Percentiles rank a stretch among this genome's conserved stretches.
These are phyloP conservation scores for Claviceps maximensis DNA, from an alignment of 2,329 filamentous ascomycete species.

Conservation along the genomic window DNA sequence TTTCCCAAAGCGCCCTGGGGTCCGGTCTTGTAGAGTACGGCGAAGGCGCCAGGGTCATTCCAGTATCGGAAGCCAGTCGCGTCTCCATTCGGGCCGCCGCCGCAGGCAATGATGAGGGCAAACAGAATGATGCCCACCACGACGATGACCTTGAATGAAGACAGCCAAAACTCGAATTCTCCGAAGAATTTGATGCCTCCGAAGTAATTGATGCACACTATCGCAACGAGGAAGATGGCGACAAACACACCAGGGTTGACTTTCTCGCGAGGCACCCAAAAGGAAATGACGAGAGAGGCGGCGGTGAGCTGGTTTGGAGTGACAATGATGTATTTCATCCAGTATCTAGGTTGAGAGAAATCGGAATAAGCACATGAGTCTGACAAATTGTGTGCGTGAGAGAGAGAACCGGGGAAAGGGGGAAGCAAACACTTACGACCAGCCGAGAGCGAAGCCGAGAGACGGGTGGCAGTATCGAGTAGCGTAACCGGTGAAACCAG, in stretches of 20 bases:
- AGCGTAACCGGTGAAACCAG: slow-evolving; percentile 73
- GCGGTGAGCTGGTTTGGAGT: slow-evolving; percentile 79
- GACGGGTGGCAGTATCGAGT: slow-evolving; percentile 68
- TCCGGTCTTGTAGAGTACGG: slow-evolving; percentile 13
- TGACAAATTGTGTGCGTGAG: background rate
- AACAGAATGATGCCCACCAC: slow-evolving; percentile 54
- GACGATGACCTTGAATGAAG: slow-evolving; percentile 55
- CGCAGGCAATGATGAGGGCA: slow-evolving; percentile 47
- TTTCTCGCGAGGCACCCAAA: slow-evolving; percentile 52
- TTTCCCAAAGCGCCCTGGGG: slow-evolving; percentile 24
- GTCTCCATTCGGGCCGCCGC: slow-evolving; percentile 51
- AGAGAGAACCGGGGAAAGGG: background rate
- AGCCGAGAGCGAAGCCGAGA: slow-evolving; percentile 67
- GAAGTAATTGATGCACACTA: slow-evolving; percentile 52
- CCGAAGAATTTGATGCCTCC: slow-evolving; percentile 53
- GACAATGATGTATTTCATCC: slow-evolving; percentile 73
- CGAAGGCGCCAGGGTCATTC: slow-evolving; percentile 41
- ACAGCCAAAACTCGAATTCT: slow-evolving; percentile 50
- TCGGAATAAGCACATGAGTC: slow-evolving; percentile 7
- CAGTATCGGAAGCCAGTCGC: slow-evolving; percentile 54
- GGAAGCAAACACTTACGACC: slow-evolving; percentile 36
- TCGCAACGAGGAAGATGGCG: slow-evolving; percentile 50
- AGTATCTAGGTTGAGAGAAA: slow-evolving; percentile 28
- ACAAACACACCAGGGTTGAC: slow-evolving; percentile 75
- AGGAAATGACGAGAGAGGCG: slow-evolving; percentile 64